A percentile compares a stretch with the other conserved stretches of the same genome.
Conservation (phyloP, 148 eudicot genomes). For the Silene conica region DNA sequence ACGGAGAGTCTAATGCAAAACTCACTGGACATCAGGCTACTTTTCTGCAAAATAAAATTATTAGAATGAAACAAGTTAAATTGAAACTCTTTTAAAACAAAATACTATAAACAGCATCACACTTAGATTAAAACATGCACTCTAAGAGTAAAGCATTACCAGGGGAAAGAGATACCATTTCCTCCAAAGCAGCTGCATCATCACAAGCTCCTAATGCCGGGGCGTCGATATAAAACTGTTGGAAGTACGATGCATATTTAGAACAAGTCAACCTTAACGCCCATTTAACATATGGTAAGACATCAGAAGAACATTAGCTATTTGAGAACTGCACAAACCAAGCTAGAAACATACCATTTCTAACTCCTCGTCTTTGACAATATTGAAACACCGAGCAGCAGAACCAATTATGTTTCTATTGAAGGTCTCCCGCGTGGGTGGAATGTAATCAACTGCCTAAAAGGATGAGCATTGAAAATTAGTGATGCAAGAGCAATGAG, state of each 20-base stretch:
- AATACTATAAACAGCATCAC: conserved; percentile 7
- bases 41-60: conserved; percentile 40
- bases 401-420: conserved; percentile 31
- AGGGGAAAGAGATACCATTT: conserved; percentile 68
- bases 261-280: neutral
- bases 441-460: conserved; percentile 48
- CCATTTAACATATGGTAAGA: neutral
- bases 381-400: conserved; percentile 35
- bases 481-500: conserved; percentile 8
- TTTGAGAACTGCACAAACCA: conserved; percentile 4
- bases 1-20: conserved; percentile 65
- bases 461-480: conserved; percentile 9
- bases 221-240: conserved; percentile 52
- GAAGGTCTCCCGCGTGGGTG: conserved; percentile 27
- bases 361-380: conserved; percentile 35
- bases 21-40: conserved; percentile 40
- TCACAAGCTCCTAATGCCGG: conserved; percentile 31
- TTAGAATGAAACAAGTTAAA: conserved; percentile 15
- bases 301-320: neutral
- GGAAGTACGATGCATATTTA: neutral
- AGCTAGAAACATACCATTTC: conserved; percentile 47
- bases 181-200: conserved; percentile 30
- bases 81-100: neutral
- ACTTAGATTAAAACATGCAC: conserved; percentile 18
- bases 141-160: conserved; percentile 34